Conservation (phyloP, 73 alveolate species). For the Paramecium primaurelia region DNA sequence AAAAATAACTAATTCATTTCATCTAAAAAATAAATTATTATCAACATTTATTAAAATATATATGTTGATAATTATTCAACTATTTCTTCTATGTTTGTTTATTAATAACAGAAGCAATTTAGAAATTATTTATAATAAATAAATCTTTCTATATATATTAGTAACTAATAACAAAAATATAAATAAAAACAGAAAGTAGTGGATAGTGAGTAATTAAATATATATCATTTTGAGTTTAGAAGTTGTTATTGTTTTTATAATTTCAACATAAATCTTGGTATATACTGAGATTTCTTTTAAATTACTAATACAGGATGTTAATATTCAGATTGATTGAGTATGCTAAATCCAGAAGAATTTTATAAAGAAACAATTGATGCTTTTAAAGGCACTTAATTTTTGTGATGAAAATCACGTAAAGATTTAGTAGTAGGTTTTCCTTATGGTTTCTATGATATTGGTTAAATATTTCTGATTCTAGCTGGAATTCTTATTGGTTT, state of each 20-base stretch:
- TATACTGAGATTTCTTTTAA: neutral
- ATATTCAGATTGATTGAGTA: neutral
- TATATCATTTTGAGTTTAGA: neutral
- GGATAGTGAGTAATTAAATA: neutral
- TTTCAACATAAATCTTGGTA: neutral
- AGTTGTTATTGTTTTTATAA: neutral
- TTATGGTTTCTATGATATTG: neutral
- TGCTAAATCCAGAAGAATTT: neutral
- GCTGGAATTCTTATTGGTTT: neutral
- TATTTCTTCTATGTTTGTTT: too few species aligned
- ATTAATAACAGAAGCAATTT: too few species aligned
- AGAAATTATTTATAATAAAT: too few species aligned
- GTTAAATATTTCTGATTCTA: neutral
- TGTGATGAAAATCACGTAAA: neutral
- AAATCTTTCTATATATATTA: neutral
- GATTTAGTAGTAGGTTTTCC: neutral
- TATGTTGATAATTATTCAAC: too few species aligned
- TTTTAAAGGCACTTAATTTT: neutral
- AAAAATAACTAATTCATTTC: too few species aligned
- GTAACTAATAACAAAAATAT: too few species aligned
- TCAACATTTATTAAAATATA: too few species aligned
- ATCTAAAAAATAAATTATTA: too few species aligned
- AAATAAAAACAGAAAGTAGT: neutral
- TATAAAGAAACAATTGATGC: neutral
- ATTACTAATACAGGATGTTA: neutral